Evolutionary conservation across 2,329 filamentous ascomycete genomes (phyloP), one percentile per base, ranked within the genome.

Genomic region (Fusarium sublunatum): DNA sequence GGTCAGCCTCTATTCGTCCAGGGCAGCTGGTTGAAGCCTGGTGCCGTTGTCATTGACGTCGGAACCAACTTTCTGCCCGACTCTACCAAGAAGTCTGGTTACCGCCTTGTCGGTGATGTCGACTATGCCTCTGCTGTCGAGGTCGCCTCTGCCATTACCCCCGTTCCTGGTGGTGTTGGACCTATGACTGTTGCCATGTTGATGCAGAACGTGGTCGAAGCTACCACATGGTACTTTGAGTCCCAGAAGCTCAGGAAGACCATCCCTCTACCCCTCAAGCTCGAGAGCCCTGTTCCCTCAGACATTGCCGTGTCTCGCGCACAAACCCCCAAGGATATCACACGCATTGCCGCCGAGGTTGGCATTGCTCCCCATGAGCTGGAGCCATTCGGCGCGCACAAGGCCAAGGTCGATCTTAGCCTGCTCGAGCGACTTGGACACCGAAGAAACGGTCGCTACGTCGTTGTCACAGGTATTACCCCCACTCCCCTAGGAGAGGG

Each of bases 181-280:
- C 95, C 95, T 46, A 99, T 99, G 95, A 99, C 95, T 4, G 93
- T 99, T 64, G 95, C 95, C 58, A 99, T 99, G 95, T 83, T 99
- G 43, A 82, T 99, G 70, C 91, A 96, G 77, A 99, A 99, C 73
- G 93, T 98, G 8, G 90, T 98, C 52, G 90, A 94, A 69, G 89
- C 94, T 31, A 90, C 95, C 32, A 90, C 88, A 44, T 81, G 86
- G 54, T 93, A 92, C 73, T 95, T 95, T 65, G 91, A 95, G 64
- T 86, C 86, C 60, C 90, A 96, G 76, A 96, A 92, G 79, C 83
- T 89, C 62, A 87, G 95, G 57, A 88, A 86, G 68, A 91, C 96
- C 62, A 85, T 87, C 6, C 92, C 95, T 22, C 83, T 98, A n/a
- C 91, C 92, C 6, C 79, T 99, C 64, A 93, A 91, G 76, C 79